Evolutionary conservation across 2,329 filamentous ascomycete genomes (phyloP).

Genomic region (Pseudonectria buxi): DNA sequence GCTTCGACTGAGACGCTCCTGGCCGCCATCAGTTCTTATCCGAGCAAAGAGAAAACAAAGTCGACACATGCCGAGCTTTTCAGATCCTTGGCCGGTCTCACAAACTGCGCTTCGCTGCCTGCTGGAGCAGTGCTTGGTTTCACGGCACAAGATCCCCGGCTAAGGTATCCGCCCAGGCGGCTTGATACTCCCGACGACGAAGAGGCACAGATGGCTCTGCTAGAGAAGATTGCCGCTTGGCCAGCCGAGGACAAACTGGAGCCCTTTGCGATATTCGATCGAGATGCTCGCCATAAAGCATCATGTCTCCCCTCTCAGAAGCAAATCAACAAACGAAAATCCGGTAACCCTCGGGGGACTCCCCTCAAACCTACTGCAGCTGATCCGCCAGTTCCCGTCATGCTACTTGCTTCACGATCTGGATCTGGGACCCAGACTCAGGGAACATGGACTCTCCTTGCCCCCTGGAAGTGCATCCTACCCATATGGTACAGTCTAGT

Average conservation of each 20-base stretch:
- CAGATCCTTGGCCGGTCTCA: constrained; percentile 47
- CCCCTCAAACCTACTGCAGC: constrained; percentile 48
- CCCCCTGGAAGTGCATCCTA: constrained; percentile 85
- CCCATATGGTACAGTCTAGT: constrained; percentile 83
- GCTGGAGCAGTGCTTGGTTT: constrained; percentile 65
- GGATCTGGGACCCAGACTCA: constrained; percentile 43
- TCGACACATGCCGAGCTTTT: constrained; percentile 43
- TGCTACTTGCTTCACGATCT: constrained; percentile 57
- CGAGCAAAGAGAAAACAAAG: constrained; percentile 22
- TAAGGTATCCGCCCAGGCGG: constrained; percentile 66
- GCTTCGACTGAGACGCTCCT: constrained; percentile 73
- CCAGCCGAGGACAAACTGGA: constrained; percentile 49
- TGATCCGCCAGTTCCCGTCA: constrained; percentile 73
- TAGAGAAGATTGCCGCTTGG: constrained; percentile 61
- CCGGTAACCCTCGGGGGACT: constrained; percentile 54
- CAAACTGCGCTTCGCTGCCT: constrained; percentile 65
- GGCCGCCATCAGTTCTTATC: constrained; percentile 54
- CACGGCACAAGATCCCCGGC: constrained; percentile 68
- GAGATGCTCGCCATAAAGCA: constrained; percentile 57
- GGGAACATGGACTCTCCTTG: constrained; percentile 73
- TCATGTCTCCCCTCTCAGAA: constrained; percentile 67
- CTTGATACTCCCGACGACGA: constrained; percentile 35
- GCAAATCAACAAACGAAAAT: constrained; percentile 70
- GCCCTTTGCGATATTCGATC: constrained; percentile 58
- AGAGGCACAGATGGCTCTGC: constrained; percentile 35